Evolutionary conservation across 805 yeast species (phyloP).

Genomic region (Helenozyma rhizophorensis): DNA sequence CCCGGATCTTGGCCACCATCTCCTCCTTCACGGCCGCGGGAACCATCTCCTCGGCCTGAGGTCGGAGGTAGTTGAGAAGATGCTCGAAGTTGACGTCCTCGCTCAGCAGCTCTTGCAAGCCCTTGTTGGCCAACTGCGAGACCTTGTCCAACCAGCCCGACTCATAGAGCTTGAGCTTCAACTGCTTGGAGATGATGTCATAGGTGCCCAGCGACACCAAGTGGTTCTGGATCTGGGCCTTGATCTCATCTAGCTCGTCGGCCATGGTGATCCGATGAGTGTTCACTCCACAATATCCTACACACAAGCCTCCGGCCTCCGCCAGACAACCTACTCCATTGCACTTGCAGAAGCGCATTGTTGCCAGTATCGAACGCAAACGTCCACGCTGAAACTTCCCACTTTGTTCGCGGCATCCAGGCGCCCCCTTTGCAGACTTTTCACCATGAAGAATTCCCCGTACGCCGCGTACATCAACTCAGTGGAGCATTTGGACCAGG

Average conservation of each 20-base stretch:
- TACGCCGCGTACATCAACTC: conserved; percentile 29
- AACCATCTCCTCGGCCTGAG: conserved; percentile 66
- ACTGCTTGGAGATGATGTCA: conserved; percentile 61
- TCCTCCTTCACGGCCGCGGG: conserved; percentile 62
- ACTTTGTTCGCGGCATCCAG: no score
- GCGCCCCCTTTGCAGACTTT: no score
- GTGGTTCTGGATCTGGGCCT: conserved; percentile 63
- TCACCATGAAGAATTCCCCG: conserved; percentile 23
- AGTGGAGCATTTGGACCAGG: conserved; percentile 30
- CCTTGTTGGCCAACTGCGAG: conserved; percentile 48
- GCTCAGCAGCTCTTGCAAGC: conserved; percentile 41
- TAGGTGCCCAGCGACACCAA: conserved; percentile 77
- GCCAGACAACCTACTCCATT: no score
- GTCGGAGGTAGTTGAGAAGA: conserved; percentile 50
- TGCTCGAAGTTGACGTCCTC: conserved; percentile 46
- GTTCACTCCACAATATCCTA: background rate
- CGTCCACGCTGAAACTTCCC: no score
- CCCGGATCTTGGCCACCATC: conserved; percentile 52
- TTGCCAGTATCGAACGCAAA: no score
- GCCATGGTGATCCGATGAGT: conserved; percentile 2
- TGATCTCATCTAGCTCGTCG: conserved; percentile 40
- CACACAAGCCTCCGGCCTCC: background rate
- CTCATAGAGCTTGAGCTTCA: conserved; percentile 63
- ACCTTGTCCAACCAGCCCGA: conserved; percentile 87
- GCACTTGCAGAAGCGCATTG: background rate